Conservation (phyloP, 1,139 yeast species). For the Chernovozyma sophiae-reginae region DNA sequence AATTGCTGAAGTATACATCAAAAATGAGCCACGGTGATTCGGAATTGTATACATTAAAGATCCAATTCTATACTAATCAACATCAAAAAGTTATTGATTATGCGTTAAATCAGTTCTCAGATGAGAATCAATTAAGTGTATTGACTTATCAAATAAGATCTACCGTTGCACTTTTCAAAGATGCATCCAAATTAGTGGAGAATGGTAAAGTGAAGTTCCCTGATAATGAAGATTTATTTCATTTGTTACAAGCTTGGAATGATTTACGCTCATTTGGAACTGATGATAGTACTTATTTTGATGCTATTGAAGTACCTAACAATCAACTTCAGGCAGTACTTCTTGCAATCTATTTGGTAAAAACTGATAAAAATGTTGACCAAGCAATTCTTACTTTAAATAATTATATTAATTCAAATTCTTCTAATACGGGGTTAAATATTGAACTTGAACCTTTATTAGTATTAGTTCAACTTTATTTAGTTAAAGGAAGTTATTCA, state of each 20-base stretch:
- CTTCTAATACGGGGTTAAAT: slow-evolving; percentile 10
- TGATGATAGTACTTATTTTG: slow-evolving; percentile 35
- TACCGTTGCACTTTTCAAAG: slow-evolving; percentile 33
- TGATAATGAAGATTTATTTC: slow-evolving; percentile 35
- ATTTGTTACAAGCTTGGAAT: slow-evolving; percentile 39
- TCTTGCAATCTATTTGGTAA: slow-evolving; percentile 40
- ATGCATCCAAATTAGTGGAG: slow-evolving; percentile 40
- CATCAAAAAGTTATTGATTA: slow-evolving; percentile 34
- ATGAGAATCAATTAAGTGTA: slow-evolving; percentile 35
- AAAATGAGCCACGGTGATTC: slow-evolving; percentile 7
- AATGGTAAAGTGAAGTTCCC: slow-evolving; percentile 33
- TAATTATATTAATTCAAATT: slow-evolving; percentile 19
- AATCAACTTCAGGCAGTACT: slow-evolving; percentile 43
- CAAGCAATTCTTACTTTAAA: slow-evolving; percentile 35
- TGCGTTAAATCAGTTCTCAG: slow-evolving; percentile 30
- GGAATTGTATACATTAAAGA: slow-evolving; percentile 41
- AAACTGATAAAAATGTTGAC: slow-evolving; percentile 34
- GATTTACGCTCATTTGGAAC: slow-evolving; percentile 42
- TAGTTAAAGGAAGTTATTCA: slow-evolving; percentile 35
- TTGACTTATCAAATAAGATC: slow-evolving; percentile 43
- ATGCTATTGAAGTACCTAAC: slow-evolving; percentile 23
- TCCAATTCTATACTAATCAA: slow-evolving; percentile 47
- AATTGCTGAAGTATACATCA: no score
- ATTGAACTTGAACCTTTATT: slow-evolving; percentile 42
- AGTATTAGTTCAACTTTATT: slow-evolving; percentile 40